Evolutionary conservation across 495 filamentous ascomycete species (phyloP), one percentile per base, ranked within the genome.

Genomic region (Platismatia glauca): DNA sequence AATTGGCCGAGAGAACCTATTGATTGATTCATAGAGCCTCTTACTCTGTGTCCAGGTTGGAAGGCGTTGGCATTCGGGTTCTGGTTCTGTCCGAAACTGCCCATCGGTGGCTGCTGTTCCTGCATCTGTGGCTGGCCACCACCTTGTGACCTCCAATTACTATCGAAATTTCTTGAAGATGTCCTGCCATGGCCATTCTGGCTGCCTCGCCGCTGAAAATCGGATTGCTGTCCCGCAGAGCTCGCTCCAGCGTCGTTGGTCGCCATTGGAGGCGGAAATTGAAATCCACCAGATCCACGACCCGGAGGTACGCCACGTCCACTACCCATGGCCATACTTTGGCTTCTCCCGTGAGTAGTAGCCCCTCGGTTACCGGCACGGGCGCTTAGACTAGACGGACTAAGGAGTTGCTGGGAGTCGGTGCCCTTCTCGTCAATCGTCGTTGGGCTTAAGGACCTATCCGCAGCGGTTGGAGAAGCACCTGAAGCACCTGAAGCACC

Each of bases 111-210:
- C 66, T 80, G 79, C 61, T 82, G 78, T 57, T 82, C 78, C 64
- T 81, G 80, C 37, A 71, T 69, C 60, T 81, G 79, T 53, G 69
- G 69, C 65, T 84, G 82, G 48, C 76, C 79, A 68, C 87, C 88
- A 71, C 84, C 86, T 64, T 89, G 94, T 72, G 94, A 93, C 67
- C 94, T 86, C 94, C 94, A 98, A 74, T 98, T 97, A 65, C 91
- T 84, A 65, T 98, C 95, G 74, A 97, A 98, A 71, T 97, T 98
- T 37, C 94, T 82, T 20, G 94, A 98, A 9, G 78, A 81, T 12
- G 85, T 87, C 58, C 95, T 83, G 68, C 82, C 86, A 72, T 98
- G 94, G 60, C 85, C 77, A 37, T 76, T 74, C 63, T 84, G 81
- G 65, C 87, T 86, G 60, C 83, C 82, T 61, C 90, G 87, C 61